Conservation (phyloP, 352 stramenopile species). For the Phytophthora pini region DNA sequence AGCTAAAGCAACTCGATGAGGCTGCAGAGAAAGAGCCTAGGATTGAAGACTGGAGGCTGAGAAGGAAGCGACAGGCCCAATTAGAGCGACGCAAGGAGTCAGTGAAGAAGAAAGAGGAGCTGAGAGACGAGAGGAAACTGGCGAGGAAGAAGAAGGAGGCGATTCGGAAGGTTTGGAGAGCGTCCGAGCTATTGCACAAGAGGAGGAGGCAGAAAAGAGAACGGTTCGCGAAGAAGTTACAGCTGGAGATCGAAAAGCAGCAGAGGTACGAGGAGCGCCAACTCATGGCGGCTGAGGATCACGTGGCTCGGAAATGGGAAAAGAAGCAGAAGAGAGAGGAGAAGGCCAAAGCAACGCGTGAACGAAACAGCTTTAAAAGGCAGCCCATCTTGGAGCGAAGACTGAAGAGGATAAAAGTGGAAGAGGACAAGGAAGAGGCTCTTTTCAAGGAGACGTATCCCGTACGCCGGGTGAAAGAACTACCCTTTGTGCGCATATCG, state of each 20-base stretch:
- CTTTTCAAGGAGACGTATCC: constrained; percentile 12
- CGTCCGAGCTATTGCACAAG: background rate
- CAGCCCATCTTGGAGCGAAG: background rate
- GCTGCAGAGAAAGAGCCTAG: background rate
- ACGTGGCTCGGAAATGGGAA: background rate
- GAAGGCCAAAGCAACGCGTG: too few species aligned
- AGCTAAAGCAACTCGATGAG: background rate
- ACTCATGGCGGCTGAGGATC: constrained; percentile 22
- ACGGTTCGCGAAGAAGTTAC: background rate
- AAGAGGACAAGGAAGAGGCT: constrained; percentile 5
- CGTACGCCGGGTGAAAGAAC: constrained; percentile 8
- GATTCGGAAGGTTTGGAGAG: background rate
- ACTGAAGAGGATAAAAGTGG: background rate
- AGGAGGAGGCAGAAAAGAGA: constrained; percentile 8
- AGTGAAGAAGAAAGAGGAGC: constrained; percentile 15
- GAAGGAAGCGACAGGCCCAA: constrained; percentile 18
- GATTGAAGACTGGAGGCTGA: constrained; percentile 28
- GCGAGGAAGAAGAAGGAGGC: constrained; percentile 12
- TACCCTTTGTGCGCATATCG: constrained; percentile 31
- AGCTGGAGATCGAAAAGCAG: constrained; percentile 18
- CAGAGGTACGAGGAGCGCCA: constrained; percentile 19
- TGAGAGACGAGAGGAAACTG: constrained; percentile 16
- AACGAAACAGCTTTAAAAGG: background rate
- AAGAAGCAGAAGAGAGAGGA: constrained; percentile 6
- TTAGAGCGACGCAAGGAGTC: constrained; percentile 5